Base-by-base conservation (phyloP, 176 grass and related monocot species). In the Bolboschoenus planiculmis region DNA sequence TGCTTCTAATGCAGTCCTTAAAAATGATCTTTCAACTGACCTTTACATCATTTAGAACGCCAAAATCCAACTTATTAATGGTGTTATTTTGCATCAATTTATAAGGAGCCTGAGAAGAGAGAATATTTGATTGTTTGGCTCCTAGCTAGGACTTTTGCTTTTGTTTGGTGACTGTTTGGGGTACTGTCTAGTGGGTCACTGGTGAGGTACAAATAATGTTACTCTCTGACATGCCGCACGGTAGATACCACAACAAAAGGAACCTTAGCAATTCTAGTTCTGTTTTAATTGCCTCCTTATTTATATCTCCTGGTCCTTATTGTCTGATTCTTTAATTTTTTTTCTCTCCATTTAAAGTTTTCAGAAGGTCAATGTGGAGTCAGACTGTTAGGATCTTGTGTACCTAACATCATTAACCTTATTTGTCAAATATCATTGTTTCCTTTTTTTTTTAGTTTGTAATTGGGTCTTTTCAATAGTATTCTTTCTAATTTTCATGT, bases 61-160 rank as follows among this genome's bases (percentile, higher is more conserved):
- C 20, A 26, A 53, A 77, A 53, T 33, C 15, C 26, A 30, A 51
- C 2, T 53, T 34, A 14, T 63, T 53, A 51, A 34, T 53, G 72
- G 7, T 77, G 44, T 46, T 73, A 73, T 47, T 35, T 67, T 73
- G n/a, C 23, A 73, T 73, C 13, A n/a, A 48, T 75, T 31, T 77
- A 18, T 15, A 47, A 31, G 18, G 11, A 77, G 53, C 26, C 46
- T 33, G 40, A 42, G 14, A 31, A 47, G 27, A 77, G 35, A 14
- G 44, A 50, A 27, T 51, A 18, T 53, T 50, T 53, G 27, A 11
- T 77, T 77, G 24, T 50, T 76, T 76, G 24, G 44, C 14, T 76
- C 8, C 20, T 44, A 44, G 61, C 30, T 7, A 14, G 40, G 40
- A 73, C 4, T 27, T 29, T 0, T 29, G 10, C 40, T 27, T 73